Percentiles rank a stretch among this genome's conserved stretches.
phyloP scores from a whole-genome alignment of 352 stramenopile species.

The Phytophthora boehmeriae region DNA sequence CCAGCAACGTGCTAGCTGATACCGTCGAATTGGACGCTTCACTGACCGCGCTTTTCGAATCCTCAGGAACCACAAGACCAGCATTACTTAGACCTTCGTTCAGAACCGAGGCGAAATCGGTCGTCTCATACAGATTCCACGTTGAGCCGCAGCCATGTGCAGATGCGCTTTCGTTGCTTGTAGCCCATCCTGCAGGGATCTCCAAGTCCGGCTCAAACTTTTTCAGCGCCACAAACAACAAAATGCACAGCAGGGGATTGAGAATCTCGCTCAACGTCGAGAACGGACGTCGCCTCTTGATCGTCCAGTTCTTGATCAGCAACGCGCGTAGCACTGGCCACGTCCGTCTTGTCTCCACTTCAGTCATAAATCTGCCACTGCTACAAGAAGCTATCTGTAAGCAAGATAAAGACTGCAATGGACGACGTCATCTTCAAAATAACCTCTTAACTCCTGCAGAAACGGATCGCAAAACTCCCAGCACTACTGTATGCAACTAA shows the following conservation, averaged over 20 bases:
- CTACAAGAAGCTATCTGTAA: neutral
- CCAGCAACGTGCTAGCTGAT: conserved; percentile 11
- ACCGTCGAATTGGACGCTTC: conserved; percentile 17
- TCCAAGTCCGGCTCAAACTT: conserved; percentile 51
- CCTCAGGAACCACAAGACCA: conserved; percentile 19
- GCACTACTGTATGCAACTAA: neutral
- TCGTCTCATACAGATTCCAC: conserved; percentile 52
- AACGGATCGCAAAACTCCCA: conserved; percentile 29
- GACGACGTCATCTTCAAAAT: neutral
- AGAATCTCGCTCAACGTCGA: conserved; percentile 69
- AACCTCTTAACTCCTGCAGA: conserved; percentile 2
- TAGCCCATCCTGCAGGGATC: conserved; percentile 57
- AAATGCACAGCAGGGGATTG: conserved; percentile 72
- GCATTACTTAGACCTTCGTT: conserved; percentile 27
- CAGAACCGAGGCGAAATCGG: conserved; percentile 15
- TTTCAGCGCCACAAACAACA: conserved; percentile 77
- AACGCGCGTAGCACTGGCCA: conserved; percentile 44
- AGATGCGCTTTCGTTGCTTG: conserved; percentile 39
- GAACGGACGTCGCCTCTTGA: conserved; percentile 72
- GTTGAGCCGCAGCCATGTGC: conserved; percentile 31
- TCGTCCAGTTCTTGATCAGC: conserved; percentile 74
- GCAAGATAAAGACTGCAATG: conserved; percentile 7
- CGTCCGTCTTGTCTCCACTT: neutral
- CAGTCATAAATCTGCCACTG: conserved; percentile 6
- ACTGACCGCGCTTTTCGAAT: conserved; percentile 7